A percentile compares a stretch with the other conserved stretches of the same genome.
Evolutionary conservation across 371 early-diverging fungal species (phyloP).

Genomic region (Apophysomyces trapeziformis): DNA sequence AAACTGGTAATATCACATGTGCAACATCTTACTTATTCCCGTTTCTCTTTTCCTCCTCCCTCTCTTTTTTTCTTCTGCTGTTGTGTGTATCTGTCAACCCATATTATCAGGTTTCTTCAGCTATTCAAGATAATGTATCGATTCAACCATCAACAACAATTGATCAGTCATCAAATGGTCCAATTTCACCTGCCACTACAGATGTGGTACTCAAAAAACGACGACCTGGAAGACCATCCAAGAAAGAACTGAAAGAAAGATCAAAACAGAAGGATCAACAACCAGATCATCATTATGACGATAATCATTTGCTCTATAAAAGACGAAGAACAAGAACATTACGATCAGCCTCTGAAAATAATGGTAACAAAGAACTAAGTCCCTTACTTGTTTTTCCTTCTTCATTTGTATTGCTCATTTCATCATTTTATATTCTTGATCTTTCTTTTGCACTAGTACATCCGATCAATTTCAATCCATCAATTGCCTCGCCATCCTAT

Average conservation of each 20-base stretch:
- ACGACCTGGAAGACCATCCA: slow-evolving; percentile 15
- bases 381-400: neutral
- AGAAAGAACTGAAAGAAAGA: slow-evolving; percentile 16
- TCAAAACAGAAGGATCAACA: slow-evolving; percentile 11
- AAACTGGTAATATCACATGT: slow-evolving; percentile 7
- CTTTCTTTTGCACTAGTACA: neutral
- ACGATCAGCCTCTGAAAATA: slow-evolving; percentile 1
- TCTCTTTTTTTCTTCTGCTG: neutral
- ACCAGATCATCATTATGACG: slow-evolving; percentile 9
- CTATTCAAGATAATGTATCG: slow-evolving; percentile 4
- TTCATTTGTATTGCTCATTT: neutral
- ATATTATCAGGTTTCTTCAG: neutral
- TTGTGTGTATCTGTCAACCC: neutral
- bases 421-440: neutral
- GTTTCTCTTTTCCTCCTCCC: neutral
- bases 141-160: neutral
- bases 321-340: slow-evolving; percentile 18
- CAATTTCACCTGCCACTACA: slow-evolving; percentile 21
- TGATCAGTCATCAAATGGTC: slow-evolving; percentile 3
- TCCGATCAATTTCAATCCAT: slow-evolving; percentile 7
- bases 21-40: neutral
- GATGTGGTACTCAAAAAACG: slow-evolving; percentile 21
- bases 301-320: slow-evolving; percentile 21
- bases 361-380: neutral
- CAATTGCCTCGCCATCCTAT: slow-evolving; percentile 23